phyloP scores from a whole-genome alignment of 768 basidiomycete genomes.

The Auricularia auricula-judae region DNA sequence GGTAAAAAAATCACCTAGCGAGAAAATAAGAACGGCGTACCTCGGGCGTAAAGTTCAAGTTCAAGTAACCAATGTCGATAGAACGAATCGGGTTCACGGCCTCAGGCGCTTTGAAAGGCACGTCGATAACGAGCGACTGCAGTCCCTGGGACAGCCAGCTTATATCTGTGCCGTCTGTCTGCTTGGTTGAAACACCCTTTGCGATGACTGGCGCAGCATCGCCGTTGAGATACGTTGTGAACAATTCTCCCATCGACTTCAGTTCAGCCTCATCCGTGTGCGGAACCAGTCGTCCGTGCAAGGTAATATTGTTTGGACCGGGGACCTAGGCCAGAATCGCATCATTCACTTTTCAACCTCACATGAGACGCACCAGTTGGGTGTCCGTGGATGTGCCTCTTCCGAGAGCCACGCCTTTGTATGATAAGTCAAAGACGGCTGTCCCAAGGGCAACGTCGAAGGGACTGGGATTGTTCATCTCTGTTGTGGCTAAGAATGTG shows the following conservation, averaged over 20 bases:
- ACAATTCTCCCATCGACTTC: conserved; percentile 44
- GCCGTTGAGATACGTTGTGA: conserved; percentile 63
- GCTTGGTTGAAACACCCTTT: conserved; percentile 45
- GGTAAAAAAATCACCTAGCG: conserved; percentile 25
- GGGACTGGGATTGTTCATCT: conserved; percentile 33
- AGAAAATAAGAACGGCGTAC: conserved; percentile 45
- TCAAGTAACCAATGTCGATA: conserved; percentile 53
- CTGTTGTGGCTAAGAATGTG: conserved; percentile 46
- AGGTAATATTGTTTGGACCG: conserved; percentile 46
- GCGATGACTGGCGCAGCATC: conserved; percentile 48
- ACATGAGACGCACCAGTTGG: conserved; percentile 33
- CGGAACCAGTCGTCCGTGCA: conserved; percentile 44
- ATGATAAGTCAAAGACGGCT: conserved; percentile 49
- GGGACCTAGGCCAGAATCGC: conserved; percentile 26
- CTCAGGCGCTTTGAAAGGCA: conserved; percentile 44
- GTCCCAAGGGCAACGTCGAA: conserved; percentile 63
- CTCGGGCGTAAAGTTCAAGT: conserved; percentile 41
- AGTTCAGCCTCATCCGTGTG: conserved; percentile 39
- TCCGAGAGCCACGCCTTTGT: conserved; percentile 46
- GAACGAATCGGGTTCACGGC: conserved; percentile 51
- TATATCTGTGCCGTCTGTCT: conserved; percentile 42
- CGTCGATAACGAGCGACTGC: conserved; percentile 41
- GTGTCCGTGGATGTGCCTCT: conserved; percentile 41
- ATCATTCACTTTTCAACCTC: background rate
- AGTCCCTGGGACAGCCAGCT: conserved; percentile 61